These are phyloP conservation scores for Penicillium sp. DNA, from an alignment of 2,329 filamentous ascomycete species.

Conservation along the genomic window DNA sequence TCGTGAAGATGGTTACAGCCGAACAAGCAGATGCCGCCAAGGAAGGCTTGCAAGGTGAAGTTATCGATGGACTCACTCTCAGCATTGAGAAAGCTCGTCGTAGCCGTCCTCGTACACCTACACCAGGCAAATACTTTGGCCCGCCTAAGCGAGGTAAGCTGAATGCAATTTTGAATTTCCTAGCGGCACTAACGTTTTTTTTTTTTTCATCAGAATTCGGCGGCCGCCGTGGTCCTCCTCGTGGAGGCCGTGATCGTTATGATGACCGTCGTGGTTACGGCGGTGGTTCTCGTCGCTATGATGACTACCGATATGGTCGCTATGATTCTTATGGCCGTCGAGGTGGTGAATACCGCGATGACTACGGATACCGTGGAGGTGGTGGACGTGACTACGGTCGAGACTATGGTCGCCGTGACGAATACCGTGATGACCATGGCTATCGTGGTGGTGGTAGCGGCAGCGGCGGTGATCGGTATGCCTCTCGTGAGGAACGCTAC, in stretches of 20 bases:
- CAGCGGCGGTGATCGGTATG: constrained; percentile 39
- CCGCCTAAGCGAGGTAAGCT: constrained; percentile 91
- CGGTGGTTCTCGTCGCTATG: constrained; percentile 46
- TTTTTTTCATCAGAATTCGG: constrained; percentile 10
- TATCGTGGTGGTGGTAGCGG: constrained; percentile 45
- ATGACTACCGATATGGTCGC: constrained; percentile 41
- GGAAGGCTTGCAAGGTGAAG: constrained; percentile 90
- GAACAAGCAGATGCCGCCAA: constrained; percentile 96
- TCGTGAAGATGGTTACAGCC: constrained; percentile 96
- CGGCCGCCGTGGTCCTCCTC: constrained; percentile 41
- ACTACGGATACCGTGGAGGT: constrained; percentile 49
- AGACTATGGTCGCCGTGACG: constrained; percentile 46
- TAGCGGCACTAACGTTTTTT: neutral
- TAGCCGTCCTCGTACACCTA: constrained; percentile 89
- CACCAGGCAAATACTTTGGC: constrained; percentile 97
- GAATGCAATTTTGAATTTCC: neutral
- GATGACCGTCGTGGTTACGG: constrained; percentile 53
- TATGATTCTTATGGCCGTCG: constrained; percentile 58
- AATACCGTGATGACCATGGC: constrained; percentile 44
- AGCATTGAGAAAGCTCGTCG: constrained; percentile 99
- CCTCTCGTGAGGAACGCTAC: constrained; percentile 15
- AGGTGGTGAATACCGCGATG: constrained; percentile 58
- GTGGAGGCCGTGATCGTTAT: constrained; percentile 43
- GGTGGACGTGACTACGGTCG: constrained; percentile 49
- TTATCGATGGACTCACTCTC: constrained; percentile 89